phyloP scores from a whole-genome alignment of 2,329 filamentous ascomycete species.

The Hypoxylon sp. region DNA sequence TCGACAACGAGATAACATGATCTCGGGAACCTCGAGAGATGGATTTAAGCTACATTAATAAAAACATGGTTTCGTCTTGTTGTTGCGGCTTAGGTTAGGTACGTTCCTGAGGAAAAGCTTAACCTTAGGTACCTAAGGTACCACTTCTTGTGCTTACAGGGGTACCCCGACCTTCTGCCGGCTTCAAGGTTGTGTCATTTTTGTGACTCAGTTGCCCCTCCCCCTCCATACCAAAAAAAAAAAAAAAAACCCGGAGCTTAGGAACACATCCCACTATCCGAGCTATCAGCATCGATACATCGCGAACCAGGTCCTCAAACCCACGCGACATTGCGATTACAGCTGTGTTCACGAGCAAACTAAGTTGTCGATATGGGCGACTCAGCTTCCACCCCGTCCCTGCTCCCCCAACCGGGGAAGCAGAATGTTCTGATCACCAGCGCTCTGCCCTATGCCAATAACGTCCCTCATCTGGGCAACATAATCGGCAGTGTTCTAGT shows the following conservation, averaged over 20 bases:
- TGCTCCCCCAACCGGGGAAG: constrained; percentile 76
- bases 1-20: background rate
- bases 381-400: constrained; percentile 53
- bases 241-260: constrained; percentile 2
- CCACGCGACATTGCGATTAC: background rate
- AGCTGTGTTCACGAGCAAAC: background rate
- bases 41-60: background rate
- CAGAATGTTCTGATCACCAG: constrained; percentile 91
- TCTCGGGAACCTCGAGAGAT: background rate
- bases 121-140: background rate
- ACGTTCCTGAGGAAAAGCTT: background rate
- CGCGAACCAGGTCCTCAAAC: background rate
- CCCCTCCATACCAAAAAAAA: constrained; percentile 36
- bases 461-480: constrained; percentile 87
- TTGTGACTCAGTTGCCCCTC: constrained; percentile 42
- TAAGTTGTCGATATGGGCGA: constrained; percentile 28
- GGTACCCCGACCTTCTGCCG: constrained; percentile 14
- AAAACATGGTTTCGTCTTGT: background rate
- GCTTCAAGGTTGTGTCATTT: constrained; percentile 36
- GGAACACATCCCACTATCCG: constrained; percentile 9
- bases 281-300: background rate
- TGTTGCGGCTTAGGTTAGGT: background rate
- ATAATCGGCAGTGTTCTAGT: constrained; percentile 86
- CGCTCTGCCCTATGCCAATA: constrained; percentile 85
- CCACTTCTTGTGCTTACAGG: too few species aligned